Conservation (phyloP, 345 rosid genomes). For the Syzygium jambos region DNA sequence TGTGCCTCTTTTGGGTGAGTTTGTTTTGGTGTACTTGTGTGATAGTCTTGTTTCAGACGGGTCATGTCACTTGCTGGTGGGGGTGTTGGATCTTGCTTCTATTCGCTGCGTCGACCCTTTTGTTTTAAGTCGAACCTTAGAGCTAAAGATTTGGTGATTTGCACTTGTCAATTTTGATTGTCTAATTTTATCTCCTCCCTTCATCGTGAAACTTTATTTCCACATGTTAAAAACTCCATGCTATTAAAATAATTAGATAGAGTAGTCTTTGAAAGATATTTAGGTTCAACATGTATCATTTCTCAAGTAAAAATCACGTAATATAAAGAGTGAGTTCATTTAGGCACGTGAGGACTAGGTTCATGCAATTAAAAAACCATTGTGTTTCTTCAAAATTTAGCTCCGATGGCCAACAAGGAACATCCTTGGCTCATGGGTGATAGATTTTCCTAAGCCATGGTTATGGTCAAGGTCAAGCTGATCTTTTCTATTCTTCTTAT, state of each 20-base stretch:
- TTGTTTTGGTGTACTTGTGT: not conserved
- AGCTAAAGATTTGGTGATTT: not conserved
- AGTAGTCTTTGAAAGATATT: not conserved
- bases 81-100: not conserved
- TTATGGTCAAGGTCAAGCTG: not conserved
- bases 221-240: not conserved
- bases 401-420: not conserved
- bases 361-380: not conserved
- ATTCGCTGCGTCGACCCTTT: not conserved
- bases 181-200: too few relatives aligned
- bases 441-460: not conserved
- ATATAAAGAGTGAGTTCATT: not conserved
- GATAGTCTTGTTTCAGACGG: not conserved
- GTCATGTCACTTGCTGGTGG: not conserved
- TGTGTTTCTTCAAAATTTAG: not conserved
- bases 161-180: not conserved
- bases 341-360: not conserved
- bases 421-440: not conserved
- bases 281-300: fast-evolving
- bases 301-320: not conserved
- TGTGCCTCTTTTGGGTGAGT: not conserved
- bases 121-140: not conserved
- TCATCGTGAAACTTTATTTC: fast-evolving
- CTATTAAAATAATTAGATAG: not conserved
- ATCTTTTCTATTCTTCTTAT: not conserved